Base-by-base conservation (phyloP, 1,284 basidiomycete species). In the Trametes versicolor region DNA sequence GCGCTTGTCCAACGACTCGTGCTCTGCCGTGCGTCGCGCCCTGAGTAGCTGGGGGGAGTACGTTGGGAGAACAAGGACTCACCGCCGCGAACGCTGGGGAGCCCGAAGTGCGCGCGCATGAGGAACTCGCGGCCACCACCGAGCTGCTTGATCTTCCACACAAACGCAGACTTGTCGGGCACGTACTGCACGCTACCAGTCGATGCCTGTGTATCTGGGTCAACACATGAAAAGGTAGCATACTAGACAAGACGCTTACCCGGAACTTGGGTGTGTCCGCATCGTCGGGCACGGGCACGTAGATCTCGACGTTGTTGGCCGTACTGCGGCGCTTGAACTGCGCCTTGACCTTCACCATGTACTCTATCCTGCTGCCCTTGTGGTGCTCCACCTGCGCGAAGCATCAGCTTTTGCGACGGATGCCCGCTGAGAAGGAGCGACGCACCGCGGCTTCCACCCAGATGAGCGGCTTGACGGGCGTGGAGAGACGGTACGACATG, bases 231-330 rank as follows among this genome's bases (percentile, higher is more conserved):
- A 17, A 4, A 15, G 17, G n/a, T 12, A n/a, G 45, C 2, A 15
- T 4, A 8, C 8, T 5, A 27, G 13, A 17, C 27, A 17, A 32
- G 15, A 39, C 37, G 81, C 91, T 70, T 73, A 94, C 94, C 72
- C 96, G 85, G 81, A 99, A 99, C 76, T 97, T 98, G 0, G 98
- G 98, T 72, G 92, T 97, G 78, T 99, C 97, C 15, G 97, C 98
- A 78, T 99, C 98, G 71, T 99, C 97, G 2, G 98, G 97, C 0
- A 99, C 98, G 4, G 97, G 96, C 1, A 99, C 96, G 79, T 94
- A 97, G 63, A 99, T 94, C 81, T 99, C 97, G 49, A 99, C 97
- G 74, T 99, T 99, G 83, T 99, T 99, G 59, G 98, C 97, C 2
- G 96, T 94, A 71, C 95, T 97, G 70, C 96, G 83, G 66, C 97